Evolutionary conservation across 139 green algal species (phyloP).

Genomic region (Tetraselmis chui): DNA sequence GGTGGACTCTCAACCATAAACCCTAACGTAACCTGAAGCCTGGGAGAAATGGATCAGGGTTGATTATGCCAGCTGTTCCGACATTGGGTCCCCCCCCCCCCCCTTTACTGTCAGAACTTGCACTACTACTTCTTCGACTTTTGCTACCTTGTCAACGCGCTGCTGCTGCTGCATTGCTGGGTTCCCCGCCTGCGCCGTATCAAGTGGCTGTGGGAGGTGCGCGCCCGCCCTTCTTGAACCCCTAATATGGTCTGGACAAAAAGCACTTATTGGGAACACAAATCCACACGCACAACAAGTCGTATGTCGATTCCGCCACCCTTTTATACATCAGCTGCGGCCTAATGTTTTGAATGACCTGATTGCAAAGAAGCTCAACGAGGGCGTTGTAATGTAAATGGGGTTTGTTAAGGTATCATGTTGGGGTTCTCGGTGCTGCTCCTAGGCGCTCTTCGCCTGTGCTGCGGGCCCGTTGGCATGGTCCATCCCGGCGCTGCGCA

Average conservation of each 20-base stretch:
- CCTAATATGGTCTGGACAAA: background rate
- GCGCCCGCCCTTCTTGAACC: background rate
- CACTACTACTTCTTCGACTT: slow-evolving; percentile 31
- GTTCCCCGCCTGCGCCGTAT: slow-evolving; percentile 31
- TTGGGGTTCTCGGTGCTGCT: background rate
- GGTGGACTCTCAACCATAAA: no score
- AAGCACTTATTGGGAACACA: background rate
- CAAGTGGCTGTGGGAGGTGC: slow-evolving; percentile 34
- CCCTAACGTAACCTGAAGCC: no score
- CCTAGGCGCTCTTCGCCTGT: slow-evolving; percentile 59
- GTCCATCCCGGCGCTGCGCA: slow-evolving; percentile 64
- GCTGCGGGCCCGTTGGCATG: slow-evolving; percentile 57
- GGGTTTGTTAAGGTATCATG: no score
- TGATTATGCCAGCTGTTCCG: background rate
- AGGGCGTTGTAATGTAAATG: no score
- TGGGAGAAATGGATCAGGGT: slow-evolving; percentile 46
- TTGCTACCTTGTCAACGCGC: slow-evolving; percentile 65
- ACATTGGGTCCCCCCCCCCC: no score
- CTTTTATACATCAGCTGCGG: slow-evolving; percentile 1
- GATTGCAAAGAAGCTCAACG: no score
- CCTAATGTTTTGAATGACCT: no score
- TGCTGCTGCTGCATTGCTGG: slow-evolving; percentile 63
- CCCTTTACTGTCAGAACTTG: background rate
- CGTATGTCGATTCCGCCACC: background rate
- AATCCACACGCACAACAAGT: background rate